Evolutionary conservation across 2,329 filamentous ascomycete genomes (phyloP), one percentile per base, ranked within the genome.

Genomic region (Exophiala bonariae): DNA sequence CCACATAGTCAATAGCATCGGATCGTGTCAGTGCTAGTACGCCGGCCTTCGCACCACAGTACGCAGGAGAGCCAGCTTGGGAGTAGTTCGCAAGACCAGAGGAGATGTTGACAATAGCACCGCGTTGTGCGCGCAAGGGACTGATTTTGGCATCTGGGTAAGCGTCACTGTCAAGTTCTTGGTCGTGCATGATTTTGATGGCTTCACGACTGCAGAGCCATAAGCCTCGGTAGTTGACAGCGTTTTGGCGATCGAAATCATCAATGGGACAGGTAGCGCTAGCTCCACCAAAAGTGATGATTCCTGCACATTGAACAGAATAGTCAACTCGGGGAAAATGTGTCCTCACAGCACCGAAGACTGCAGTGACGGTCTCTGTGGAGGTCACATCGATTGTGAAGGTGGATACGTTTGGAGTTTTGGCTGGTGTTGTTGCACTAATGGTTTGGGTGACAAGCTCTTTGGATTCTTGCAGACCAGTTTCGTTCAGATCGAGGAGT

Each of bases 281-380:
- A 16, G 70, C 65, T 28, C 69, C 64, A 6, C 66, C 61, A 3
- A 64, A 61, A 3, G 74, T 72, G 3, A 77, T 57, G 3, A 81
- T 69, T 0, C 79, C 79, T 0, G 79, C 79, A 42, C 78, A 80
- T 47, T 77, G 78, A 5, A 81, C 74, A 0, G 72, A 72, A 58
- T 82, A 82, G 56, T 82, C 79, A 3, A 82, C 59, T 6, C 78
- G 72, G 0, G 62, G 61, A 47, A 78, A 77, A 1, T 48, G 52
- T 1, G 55, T 52, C 3, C 61, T 59, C 0, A 66, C 59, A 1
- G 66, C 61, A 28, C 53, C 59, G 17, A 63, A 62, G 14, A 77
- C 68, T 0, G 58, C 58, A 3, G 66, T 61, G 18, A 74, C 68
- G 49, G 75, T 79, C 0, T 41, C 41, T 35, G 76, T 71, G 18